Conservation (phyloP, 768 basidiomycete genomes). For the Boletus patriciae region DNA sequence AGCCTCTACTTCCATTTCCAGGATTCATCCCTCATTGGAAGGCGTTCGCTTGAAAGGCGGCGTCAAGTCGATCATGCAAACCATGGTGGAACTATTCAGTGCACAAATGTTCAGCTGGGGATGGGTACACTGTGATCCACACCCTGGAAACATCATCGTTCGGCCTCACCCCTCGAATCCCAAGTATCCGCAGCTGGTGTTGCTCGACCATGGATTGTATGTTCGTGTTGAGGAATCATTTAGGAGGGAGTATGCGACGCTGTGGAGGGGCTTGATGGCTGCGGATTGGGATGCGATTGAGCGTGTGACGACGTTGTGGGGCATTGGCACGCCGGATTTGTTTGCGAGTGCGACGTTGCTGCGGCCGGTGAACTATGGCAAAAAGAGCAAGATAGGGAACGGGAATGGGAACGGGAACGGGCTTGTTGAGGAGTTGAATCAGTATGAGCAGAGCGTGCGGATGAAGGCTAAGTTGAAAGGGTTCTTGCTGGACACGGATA, state of each 20-base stretch:
- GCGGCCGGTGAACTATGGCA: slow-evolving; percentile 51
- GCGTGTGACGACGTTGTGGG: slow-evolving; percentile 58
- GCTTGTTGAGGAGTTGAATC: slow-evolving; percentile 39
- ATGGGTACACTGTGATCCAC: slow-evolving; percentile 79
- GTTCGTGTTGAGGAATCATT: slow-evolving; percentile 69
- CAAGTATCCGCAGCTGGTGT: slow-evolving; percentile 59
- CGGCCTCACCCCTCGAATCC: slow-evolving; percentile 41
- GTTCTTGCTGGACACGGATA: slow-evolving; percentile 72
- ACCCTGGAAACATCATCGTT: slow-evolving; percentile 78
- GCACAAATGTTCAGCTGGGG: slow-evolving; percentile 93
- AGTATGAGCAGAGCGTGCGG: slow-evolving; percentile 66
- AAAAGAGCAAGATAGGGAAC: not conserved
- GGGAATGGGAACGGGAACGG: slow-evolving; percentile 9
- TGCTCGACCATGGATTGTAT: slow-evolving; percentile 93
- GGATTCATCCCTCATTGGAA: slow-evolving; percentile 11
- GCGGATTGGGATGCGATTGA: slow-evolving; percentile 56
- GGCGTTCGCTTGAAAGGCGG: slow-evolving; percentile 54
- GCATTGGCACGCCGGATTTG: slow-evolving; percentile 67
- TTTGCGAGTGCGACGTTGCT: slow-evolving; percentile 74
- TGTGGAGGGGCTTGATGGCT: slow-evolving; percentile 70
- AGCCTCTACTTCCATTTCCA: not conserved
- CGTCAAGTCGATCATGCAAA: slow-evolving; percentile 68
- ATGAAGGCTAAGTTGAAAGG: slow-evolving; percentile 68
- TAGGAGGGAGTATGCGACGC: slow-evolving; percentile 67
- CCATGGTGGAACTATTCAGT: slow-evolving; percentile 84